phyloP scores from a whole-genome alignment of 805 yeast species.

The Lachancea quebecensis region DNA sequence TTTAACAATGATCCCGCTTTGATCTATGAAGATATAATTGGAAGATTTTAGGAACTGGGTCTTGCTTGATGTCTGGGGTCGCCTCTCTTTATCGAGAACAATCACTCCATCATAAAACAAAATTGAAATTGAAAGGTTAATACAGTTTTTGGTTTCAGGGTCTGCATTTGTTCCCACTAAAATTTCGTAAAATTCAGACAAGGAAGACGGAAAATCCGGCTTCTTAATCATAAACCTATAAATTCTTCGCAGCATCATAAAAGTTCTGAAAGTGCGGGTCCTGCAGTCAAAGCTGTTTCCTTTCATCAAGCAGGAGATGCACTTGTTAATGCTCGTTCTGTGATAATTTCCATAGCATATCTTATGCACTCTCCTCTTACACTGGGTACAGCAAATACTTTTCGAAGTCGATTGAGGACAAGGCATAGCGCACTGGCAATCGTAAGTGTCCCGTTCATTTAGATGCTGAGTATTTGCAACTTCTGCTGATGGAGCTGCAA shows the following conservation, averaged over 20 bases:
- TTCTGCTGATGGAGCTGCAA: conserved; percentile 17
- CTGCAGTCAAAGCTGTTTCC: conserved; percentile 12
- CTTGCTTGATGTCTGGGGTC: conserved; percentile 4
- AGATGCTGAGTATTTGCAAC: conserved; percentile 29
- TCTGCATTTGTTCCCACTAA: conserved; percentile 5
- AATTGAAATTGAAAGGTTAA: conserved; percentile 12
- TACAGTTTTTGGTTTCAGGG: background rate
- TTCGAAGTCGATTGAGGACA: conserved; percentile 8
- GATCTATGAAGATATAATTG: conserved; percentile 19
- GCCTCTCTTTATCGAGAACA: conserved; percentile 8
- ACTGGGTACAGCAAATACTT: conserved; percentile 24
- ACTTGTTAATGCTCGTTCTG: conserved; percentile 15
- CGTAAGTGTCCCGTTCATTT: conserved; percentile 8
- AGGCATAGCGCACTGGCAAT: conserved; percentile 30
- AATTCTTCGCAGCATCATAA: conserved; percentile 34
- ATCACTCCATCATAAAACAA: conserved; percentile 8
- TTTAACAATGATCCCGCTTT: conserved; percentile 14
- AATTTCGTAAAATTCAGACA: conserved; percentile 10
- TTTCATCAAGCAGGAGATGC: conserved; percentile 25
- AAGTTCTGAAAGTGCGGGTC: conserved; percentile 19
- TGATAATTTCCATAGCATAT: conserved; percentile 31
- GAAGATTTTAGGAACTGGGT: conserved; percentile 11
- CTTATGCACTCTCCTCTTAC: conserved; percentile 30
- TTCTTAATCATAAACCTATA: conserved; percentile 23
- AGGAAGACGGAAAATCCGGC: conserved; percentile 17